A percentile compares a stretch with the other conserved stretches of the same genome.
phyloP scores from a whole-genome alignment of 768 basidiomycete species.

The Ephemerocybe angulata region DNA sequence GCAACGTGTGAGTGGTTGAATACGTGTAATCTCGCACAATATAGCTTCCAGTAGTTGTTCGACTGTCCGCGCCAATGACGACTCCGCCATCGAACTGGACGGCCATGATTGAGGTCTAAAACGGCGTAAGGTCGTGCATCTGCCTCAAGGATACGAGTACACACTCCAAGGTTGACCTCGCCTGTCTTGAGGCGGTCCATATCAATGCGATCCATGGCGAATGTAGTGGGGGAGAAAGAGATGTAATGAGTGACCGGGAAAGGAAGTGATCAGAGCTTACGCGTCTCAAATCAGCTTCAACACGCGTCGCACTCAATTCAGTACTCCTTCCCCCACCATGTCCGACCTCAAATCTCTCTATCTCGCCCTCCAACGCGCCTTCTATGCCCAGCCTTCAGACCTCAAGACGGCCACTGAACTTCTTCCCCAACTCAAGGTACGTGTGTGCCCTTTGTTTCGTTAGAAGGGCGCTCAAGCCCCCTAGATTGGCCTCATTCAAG shows the following conservation, averaged over 20 bases:
- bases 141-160: conserved; percentile 27
- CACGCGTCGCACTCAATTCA: conserved; percentile 13
- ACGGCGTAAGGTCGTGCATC: neutral
- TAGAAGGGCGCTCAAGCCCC: neutral
- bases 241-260: conserved; percentile 20
- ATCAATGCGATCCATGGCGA: conserved; percentile 63
- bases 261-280: conserved; percentile 42
- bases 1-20: conserved; percentile 1
- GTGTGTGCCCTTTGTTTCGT: neutral
- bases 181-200: conserved; percentile 86
- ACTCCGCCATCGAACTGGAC: conserved; percentile 95
- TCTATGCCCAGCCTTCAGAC: conserved; percentile 62
- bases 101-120: conserved; percentile 97
- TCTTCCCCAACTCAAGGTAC: conserved; percentile 74
- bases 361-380: conserved; percentile 63
- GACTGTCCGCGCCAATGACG: conserved; percentile 94
- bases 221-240: conserved; percentile 15
- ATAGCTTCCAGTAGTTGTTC: conserved; percentile 95
- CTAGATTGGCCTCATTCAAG: conserved; percentile 74
- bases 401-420: conserved; percentile 61
- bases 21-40: conserved; percentile 54
- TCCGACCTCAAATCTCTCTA: conserved; percentile 60
- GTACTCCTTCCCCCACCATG: conserved; percentile 34
- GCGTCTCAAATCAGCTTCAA: conserved; percentile 36
- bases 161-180: conserved; percentile 94